These are phyloP conservation scores for Beauveria australis DNA, from an alignment of 2,329 filamentous ascomycete species.

Conservation along the genomic window DNA sequence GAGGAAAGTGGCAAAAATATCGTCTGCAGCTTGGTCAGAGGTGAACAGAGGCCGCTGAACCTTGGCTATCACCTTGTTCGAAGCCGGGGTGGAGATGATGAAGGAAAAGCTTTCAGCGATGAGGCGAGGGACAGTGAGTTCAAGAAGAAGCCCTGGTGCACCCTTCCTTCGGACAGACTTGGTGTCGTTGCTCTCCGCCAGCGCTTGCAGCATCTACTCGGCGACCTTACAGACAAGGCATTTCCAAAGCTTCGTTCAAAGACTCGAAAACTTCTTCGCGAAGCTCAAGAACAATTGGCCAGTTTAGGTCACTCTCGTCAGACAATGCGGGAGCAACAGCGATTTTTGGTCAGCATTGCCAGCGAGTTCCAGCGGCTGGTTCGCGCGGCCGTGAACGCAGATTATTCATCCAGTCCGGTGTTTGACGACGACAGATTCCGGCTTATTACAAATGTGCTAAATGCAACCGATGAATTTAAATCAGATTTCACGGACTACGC, in stretches of 20 bases:
- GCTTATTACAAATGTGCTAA: constrained; percentile 17
- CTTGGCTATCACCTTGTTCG: constrained; percentile 19
- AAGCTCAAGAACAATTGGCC: constrained; percentile 8
- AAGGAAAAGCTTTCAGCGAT: not conserved
- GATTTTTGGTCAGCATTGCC: constrained; percentile 14
- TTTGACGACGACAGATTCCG: constrained; percentile 14
- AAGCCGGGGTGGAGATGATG: constrained; percentile 19
- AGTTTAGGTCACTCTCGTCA: constrained; percentile 13
- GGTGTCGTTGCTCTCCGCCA: constrained; percentile 18
- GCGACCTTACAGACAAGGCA: constrained; percentile 20
- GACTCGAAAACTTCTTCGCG: constrained; percentile 10
- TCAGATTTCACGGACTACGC: not conserved
- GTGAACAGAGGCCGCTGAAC: constrained; percentile 14
- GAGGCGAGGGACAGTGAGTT: not conserved
- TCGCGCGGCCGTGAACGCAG: constrained; percentile 9
- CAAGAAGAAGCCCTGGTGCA: not conserved
- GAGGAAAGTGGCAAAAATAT: constrained; percentile 15
- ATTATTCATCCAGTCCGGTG: constrained; percentile 11
- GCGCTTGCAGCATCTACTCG: constrained; percentile 19
- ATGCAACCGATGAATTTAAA: constrained; percentile 15
- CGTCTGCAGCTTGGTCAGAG: constrained; percentile 13
- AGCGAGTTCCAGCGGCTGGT: constrained; percentile 15
- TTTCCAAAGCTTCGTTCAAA: constrained; percentile 21
- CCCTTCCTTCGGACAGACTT: constrained; percentile 16
- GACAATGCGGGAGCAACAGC: constrained; percentile 14